Base-by-base conservation (phyloP, 495 filamentous ascomycete species). In the Letharia columbiana region DNA sequence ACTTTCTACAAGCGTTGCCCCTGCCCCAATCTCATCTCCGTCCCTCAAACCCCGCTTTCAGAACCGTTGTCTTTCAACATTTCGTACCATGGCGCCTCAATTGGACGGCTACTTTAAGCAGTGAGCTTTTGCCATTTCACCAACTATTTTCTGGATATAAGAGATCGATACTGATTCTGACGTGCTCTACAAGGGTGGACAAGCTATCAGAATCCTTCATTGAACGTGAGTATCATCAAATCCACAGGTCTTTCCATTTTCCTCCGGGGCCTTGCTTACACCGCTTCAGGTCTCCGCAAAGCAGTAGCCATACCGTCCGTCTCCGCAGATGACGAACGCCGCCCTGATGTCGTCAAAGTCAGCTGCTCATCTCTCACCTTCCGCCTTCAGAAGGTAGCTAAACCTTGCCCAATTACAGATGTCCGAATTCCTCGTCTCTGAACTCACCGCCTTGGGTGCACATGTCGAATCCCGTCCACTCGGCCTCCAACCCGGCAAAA, bases 301-400 rank as follows among this genome's bases (percentile, higher is more conserved):
- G 94, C 94, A 56, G 93, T 99, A 66, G 92, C 92, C 50, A 99
- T 99, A 67, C 94, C 95, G 8, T 98, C 94, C 56, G 78, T 99
- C 70, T 97, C 92, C 28, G 90, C 93, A 3, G 92, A 96, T 65
- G 91, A 93, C 70, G 87, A 87, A 69, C 87, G 91, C 73, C 85
- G 94, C 49, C 86, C 83, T 66, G 90, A 97, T 81, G 94, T 98
- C 66, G 84, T 98, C 72, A 87, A 78, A 72, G 85, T 85, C 73
- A 66, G 77, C 72, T 39, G 7, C 31, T 39, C 3, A 20, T 23
- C 54, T 37, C 31, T 37, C 44, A 47, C 47, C 15, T 59, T 28
- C 5, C 1, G 20, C 28, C 44, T 40, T 60, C 31, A 49, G 47
- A 50, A 42, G 4, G 35, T 52, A 40, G 28, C 69, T 68, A 37